Conservation (phyloP, 352 stramenopile species). For the Globisporangium recalcitrans region DNA sequence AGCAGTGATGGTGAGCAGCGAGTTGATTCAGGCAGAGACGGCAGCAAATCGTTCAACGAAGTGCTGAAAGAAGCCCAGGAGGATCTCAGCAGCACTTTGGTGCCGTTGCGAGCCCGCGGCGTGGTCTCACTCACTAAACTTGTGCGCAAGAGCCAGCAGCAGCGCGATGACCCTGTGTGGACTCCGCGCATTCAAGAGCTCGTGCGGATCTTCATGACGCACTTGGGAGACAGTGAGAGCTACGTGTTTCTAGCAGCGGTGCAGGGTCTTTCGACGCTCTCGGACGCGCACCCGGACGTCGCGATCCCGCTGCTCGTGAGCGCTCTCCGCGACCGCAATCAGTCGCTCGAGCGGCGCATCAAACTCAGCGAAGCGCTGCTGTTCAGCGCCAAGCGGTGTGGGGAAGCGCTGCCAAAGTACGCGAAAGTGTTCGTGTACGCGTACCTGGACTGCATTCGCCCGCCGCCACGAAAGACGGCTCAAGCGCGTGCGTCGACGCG, state of each 20-base stretch:
- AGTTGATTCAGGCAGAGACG: background rate
- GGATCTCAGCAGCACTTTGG: slow-evolving; percentile 57
- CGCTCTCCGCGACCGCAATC: slow-evolving; percentile 33
- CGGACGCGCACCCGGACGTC: slow-evolving; percentile 53
- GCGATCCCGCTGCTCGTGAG: slow-evolving; percentile 65
- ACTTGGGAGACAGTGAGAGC: slow-evolving; percentile 69
- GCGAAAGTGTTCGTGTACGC: slow-evolving; percentile 72
- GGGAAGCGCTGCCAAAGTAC: slow-evolving; percentile 64
- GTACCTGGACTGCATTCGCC: slow-evolving; percentile 75
- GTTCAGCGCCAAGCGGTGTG: slow-evolving; percentile 73
- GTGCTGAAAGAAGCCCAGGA: slow-evolving; percentile 43
- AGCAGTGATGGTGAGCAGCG: slow-evolving; percentile 3
- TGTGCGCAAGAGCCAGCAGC: slow-evolving; percentile 47
- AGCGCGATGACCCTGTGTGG: slow-evolving; percentile 41
- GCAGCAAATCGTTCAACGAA: slow-evolving; percentile 41
- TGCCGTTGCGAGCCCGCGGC: slow-evolving; percentile 68
- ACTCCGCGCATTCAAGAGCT: slow-evolving; percentile 44
- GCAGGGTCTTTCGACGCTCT: slow-evolving; percentile 58
- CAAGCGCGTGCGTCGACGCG: slow-evolving; percentile 8
- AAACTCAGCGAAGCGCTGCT: slow-evolving; percentile 82
- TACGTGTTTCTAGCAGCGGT: slow-evolving; percentile 84
- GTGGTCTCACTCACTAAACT: slow-evolving; percentile 74
- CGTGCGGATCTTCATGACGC: slow-evolving; percentile 48
- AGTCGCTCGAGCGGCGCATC: slow-evolving; percentile 66
- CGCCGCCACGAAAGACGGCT: slow-evolving; percentile 12